Base-by-base conservation (phyloP, 768 basidiomycete species). In the Pholiota microspora region DNA sequence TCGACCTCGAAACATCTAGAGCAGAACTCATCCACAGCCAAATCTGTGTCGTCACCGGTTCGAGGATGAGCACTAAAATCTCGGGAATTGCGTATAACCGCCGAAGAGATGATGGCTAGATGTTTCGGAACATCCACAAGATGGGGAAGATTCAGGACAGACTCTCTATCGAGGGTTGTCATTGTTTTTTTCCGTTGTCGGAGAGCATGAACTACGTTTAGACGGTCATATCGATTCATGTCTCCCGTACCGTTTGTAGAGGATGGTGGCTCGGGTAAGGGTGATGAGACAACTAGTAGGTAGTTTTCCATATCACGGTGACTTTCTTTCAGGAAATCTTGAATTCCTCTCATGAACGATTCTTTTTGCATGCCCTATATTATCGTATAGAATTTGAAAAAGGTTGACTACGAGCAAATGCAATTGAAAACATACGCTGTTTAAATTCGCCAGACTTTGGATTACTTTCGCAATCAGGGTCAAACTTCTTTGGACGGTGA, bases 381-480 rank as follows among this genome's bases (percentile, higher is more conserved):
- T 40, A 45, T 50, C 21, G 28, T 32, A 36, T 48, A 27, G 32
- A 53, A 9, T 21, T 38, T n/a, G n/a, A n/a, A n/a, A n/a, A n/a
- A 1, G 31, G 2, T 52, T 29, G 23, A 28, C 4, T 48, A 32
- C 31, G 7, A 23, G 34, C 31, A 34, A 49, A 44, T 10, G 49
- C 15, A 54, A 25, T 31, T 21, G 21, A 13, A 4, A 15, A 71
- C 85, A 61, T 66, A 88, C 89, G 7, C 80, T 68, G 59, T 90
- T 92, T 51, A 94, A 73, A 68, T 95, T 95, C 4, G 93, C 93
- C 35, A 94, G 73, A 60, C 88, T 94, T 69, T 93, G 91, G 16
- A 95, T 80, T n/a, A 88, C 89, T 69, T 92, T 94, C 6, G 92
- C 92, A 50, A 95, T 85, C 59, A 92, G 67, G 0, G 88, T 94